Evolutionary conservation across 2,329 filamentous ascomycete genomes (phyloP), one percentile per base, ranked within the genome.

Genomic region (Xylariaceae sp.): DNA sequence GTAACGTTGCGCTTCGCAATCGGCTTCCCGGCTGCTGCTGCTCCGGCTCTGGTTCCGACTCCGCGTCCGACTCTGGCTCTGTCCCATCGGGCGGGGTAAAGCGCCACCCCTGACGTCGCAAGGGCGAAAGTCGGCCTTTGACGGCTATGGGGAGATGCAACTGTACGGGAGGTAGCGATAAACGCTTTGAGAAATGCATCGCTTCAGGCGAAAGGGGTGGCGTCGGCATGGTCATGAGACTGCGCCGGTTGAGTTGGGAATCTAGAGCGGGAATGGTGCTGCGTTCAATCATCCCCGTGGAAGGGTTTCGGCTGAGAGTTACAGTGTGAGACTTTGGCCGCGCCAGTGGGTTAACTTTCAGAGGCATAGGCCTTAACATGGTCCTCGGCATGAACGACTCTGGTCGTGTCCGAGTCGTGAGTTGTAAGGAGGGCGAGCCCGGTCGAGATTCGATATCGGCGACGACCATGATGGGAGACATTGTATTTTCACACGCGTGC

Each of bases 391-490:
- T 53, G 44, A 53, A 23, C 17, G 53, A 51, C 8, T 65, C 62
- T 34, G 53, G 56, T 49, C 60, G 55, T 35, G 58, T 23, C 48
- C 53, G 17, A 51, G 50, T 49, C 30, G 61, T 54, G n/a, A 52
- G 23, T 18, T 53, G 60, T 2, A 63, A 35, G 9, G 56, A 63
- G 34, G 62, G 47, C 37, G 58, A 59, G 17, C 53, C 60, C 2
- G 60, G 51, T 48, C 49, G 59, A 2, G 67, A 62, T 50, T 63
- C 60, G 18, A 66, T 30, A 55, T 67, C 59, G 9, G 64, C 65
- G 1, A 69, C 62, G 0, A 69, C 62, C 64, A 71, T 71, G n/a
- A 70, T 61, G 4, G 67, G 63, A 6, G 70, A 70, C 48, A 70
- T 64, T 10, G 62, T 55, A 23, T 68, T 61, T 30, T 62, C 50